Base-by-base conservation (phyloP, 139 green algal genomes). In the Zygnema cylindricum region DNA sequence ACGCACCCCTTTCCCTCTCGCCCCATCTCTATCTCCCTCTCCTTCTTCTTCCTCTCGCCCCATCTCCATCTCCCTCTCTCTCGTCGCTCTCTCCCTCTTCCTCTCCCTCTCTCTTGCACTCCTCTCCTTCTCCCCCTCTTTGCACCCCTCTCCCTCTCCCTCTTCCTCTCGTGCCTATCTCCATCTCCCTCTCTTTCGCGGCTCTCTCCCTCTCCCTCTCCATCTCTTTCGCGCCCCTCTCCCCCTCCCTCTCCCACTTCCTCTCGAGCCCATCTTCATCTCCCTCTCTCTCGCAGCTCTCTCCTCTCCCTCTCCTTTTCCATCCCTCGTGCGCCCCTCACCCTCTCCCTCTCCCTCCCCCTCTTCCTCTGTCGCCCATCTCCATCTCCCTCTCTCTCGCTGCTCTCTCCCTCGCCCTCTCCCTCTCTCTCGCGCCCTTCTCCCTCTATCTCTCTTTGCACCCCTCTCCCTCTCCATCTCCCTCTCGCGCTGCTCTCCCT, bases 341-440 rank as follows among this genome's bases (percentile, higher is more conserved):
- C 2, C 21, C 36, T 16, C 16, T 7, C 3, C 71, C 71, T 43
- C 7, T 7, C 7, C 7, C 7, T 25, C 49, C 38, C 36, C 7
- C 7, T 25, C 71, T 40, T n/a, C n/a, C 71, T 43, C 36, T 16
- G 3, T 54, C 7, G 11, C 11, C 71, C 71, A 40, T 81, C 21
- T 38, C 71, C 71, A 81, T 21, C 71, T 81, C 71, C 71, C 71
- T 38, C 71, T 81, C 71, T 81, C 21, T 11, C 21, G 21, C 11
- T 54, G 33, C 2, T 79, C 36, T 16, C 16, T 7, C 3, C 71
- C 71, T 43, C 7, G 71, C 7, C 7, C 7, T 25, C 49, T 16
- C 36, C 7, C 7, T 25, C 71, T 40, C 71, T 43, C 36, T 16
- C 16, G 7, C 7, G 11, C 11, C 71, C 71, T 79, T 63, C 49